These are phyloP conservation scores for Streptanthus diversifolius DNA, from an alignment of 345 rosid species.

Conservation along the genomic window DNA sequence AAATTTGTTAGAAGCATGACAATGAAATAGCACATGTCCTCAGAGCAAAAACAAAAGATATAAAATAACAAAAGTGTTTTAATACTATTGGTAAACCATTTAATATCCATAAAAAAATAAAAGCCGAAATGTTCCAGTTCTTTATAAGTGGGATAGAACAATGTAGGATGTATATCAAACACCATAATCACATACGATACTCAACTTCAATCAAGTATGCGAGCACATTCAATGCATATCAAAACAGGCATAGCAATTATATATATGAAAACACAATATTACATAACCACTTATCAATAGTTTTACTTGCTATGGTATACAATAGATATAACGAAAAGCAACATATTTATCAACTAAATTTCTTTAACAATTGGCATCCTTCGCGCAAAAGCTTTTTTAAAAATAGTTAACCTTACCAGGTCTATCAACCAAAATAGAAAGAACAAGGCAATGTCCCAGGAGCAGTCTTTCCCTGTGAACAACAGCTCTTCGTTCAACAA, in stretches of 20 bases:
- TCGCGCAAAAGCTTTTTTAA: neutral
- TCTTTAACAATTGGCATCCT: neutral
- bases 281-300: slow-evolving; percentile 6
- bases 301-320: neutral
- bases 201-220: slow-evolving; percentile 7
- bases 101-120: neutral
- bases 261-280: neutral
- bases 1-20: slow-evolving; percentile 22
- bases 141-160: neutral
- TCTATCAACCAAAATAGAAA: slow-evolving; percentile 76
- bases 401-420: slow-evolving; percentile 50
- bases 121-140: neutral
- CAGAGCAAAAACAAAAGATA: neutral
- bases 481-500: slow-evolving; percentile 83
- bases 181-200: neutral
- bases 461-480: slow-evolving; percentile 78
- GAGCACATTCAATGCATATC: neutral
- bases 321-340: slow-evolving; percentile 4
- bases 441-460: slow-evolving; percentile 90
- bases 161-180: neutral
- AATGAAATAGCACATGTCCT: neutral
- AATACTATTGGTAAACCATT: neutral
- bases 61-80: neutral
- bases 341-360: slow-evolving; percentile 2
- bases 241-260: neutral